Base-by-base conservation (phyloP, 148 eudicot species). In the Tetragonia tetragonoides region DNA sequence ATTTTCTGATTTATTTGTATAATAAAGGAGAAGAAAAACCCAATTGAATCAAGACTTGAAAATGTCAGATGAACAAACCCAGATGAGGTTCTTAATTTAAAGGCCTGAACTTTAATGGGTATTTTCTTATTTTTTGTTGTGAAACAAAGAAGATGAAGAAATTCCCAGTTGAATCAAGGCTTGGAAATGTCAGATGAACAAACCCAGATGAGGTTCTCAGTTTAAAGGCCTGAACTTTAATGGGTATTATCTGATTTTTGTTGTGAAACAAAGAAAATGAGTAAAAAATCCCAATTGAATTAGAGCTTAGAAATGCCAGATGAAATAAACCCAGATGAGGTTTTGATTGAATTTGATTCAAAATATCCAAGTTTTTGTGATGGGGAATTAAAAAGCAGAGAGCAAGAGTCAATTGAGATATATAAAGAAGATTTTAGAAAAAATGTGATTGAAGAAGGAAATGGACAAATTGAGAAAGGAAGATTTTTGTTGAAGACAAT, bases 301-400 rank as follows among this genome's bases (percentile, higher is more conserved):
- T 24, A 66, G 39, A 16, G 39, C 39, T 62, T 60, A n/a, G 66
- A 28, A 75, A 46, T 56, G 68, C 68, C 68, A 73, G 66, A 40
- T 67, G 57, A 65, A 65, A 28, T 28, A 37, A 51, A 68, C 63
- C 71, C 49, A 77, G 63, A 72, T 72, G 73, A 60, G 56, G 49
- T 44, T 42, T 59, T 67, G 75, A 56, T 49, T 44, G 16, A 75
- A 3, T 51, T 24, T 21, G 42, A 5, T 24, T 14, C 23, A 37
- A 69, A 76, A 73, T 11, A n/a, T 17, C 20, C 40, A 61, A 49
- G 28, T 3, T 23, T 63, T 78, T 9, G 7, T n/a, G 73, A 16
- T 18, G 10, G 14, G 28, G 6, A 7, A 10, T 17, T 14, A n/a
- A n/a, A 8, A 23, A 65, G 16, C 23, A 21, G 15, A 17, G 41